Evolutionary conservation across 306 rosid species (phyloP).

Genomic region (Potentilla sterilis): DNA sequence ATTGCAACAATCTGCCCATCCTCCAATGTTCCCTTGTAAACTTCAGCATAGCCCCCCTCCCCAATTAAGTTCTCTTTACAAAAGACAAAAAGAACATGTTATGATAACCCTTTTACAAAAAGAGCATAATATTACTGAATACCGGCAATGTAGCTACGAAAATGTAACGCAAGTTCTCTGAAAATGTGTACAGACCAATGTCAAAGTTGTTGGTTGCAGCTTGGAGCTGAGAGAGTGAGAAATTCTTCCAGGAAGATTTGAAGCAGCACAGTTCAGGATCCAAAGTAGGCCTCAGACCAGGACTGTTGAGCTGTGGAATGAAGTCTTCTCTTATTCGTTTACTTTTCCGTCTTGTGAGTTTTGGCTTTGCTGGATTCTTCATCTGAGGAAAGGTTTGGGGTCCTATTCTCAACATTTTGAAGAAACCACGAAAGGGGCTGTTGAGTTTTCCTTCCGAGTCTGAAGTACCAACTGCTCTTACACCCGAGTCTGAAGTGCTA

Average conservation of each 20-base stretch:
- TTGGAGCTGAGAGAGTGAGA: conserved; percentile 52
- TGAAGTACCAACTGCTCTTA: conserved; percentile 32
- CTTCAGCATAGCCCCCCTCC: conserved; percentile 99
- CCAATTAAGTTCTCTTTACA: conserved; percentile 77
- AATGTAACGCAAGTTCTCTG: background rate
- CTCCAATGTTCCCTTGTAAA: conserved; percentile 72
- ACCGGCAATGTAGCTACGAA: background rate
- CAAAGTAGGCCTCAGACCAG: conserved; percentile 38
- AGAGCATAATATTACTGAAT: background rate
- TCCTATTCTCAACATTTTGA: conserved; percentile 61
- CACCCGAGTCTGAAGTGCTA: conserved; percentile 67
- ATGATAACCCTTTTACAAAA: background rate
- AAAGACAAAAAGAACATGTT: conserved; percentile 17
- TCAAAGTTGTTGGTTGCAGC: conserved; percentile 76
- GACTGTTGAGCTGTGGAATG: conserved; percentile 48
- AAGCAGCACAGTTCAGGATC: conserved; percentile 56
- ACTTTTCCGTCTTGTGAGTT: conserved; percentile 69
- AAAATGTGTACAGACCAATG: conserved; percentile 43
- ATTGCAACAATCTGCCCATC: conserved; percentile 78
- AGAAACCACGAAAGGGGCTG: conserved; percentile 60
- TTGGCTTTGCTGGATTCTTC: conserved; percentile 58
- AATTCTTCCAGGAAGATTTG: conserved; percentile 84
- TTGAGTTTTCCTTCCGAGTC: conserved; percentile 38
- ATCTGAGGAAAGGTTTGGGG: conserved; percentile 54
- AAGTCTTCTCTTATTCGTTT: conserved; percentile 64